These are phyloP conservation scores for Coniophora puteana DNA, from an alignment of 1,284 basidiomycete species.

Conservation along the genomic window DNA sequence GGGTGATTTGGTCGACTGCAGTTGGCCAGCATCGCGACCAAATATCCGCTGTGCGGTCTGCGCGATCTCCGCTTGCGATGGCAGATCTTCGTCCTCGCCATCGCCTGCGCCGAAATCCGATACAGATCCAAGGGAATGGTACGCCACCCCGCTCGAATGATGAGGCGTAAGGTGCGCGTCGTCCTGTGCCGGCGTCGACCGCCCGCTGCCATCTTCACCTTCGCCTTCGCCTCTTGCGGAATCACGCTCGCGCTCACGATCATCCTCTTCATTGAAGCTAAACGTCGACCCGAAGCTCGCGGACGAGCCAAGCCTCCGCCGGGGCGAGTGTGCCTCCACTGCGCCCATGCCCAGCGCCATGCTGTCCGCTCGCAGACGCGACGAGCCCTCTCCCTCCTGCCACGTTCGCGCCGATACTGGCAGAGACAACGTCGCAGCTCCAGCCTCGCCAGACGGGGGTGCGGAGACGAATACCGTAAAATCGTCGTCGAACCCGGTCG, in stretches of 20 bases:
- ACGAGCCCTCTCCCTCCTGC: conserved; percentile 5
- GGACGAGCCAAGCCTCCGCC: conserved; percentile 8
- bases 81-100: conserved; percentile 39
- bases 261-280: conserved; percentile 16
- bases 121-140: conserved; percentile 46
- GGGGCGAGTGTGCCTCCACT: no score
- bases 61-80: conserved; percentile 48
- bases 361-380: no score
- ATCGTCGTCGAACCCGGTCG: conserved; percentile 68
- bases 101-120: conserved; percentile 46
- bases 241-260: conserved; percentile 18
- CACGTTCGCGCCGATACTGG: conserved; percentile 4
- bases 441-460: conserved; percentile 25
- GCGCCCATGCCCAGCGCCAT: no score
- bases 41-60: conserved; percentile 55
- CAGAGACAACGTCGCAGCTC: conserved; percentile 1
- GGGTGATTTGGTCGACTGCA: conserved; percentile 4
- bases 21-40: conserved; percentile 26
- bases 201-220: conserved; percentile 15
- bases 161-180: conserved; percentile 18
- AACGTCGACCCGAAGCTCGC: conserved; percentile 22
- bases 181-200: conserved; percentile 19
- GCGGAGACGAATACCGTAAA: conserved; percentile 71
- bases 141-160: conserved; percentile 31
- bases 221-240: conserved; percentile 17